Conservation (phyloP, 495 filamentous ascomycete species). For the Hyaloscypha finlandica region DNA sequence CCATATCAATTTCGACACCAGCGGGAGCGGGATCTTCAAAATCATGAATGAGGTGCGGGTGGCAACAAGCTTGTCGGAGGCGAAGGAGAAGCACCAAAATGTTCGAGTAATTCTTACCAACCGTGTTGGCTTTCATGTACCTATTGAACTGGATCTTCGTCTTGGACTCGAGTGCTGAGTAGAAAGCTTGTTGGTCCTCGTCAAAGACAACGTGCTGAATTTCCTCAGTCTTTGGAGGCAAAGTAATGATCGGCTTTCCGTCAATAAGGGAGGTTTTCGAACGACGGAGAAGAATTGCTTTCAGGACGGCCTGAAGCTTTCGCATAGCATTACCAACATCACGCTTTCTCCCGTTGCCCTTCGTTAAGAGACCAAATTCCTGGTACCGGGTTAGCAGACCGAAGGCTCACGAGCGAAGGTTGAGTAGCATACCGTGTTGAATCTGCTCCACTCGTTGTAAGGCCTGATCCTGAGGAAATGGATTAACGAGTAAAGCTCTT, state of each 20-base stretch:
- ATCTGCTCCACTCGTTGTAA: slow-evolving; percentile 59
- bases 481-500: slow-evolving; percentile 81
- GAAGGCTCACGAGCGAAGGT: background rate
- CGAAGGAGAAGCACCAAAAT: slow-evolving; percentile 85
- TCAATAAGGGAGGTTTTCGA: slow-evolving; percentile 85
- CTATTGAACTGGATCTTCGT: slow-evolving; percentile 75
- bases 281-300: slow-evolving; percentile 82
- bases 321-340: slow-evolving; percentile 56
- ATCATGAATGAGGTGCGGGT: slow-evolving; percentile 86
- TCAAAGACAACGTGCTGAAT: slow-evolving; percentile 70
- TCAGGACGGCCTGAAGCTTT: slow-evolving; percentile 77
- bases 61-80: slow-evolving; percentile 89
- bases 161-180: slow-evolving; percentile 67
- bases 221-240: slow-evolving; percentile 71
- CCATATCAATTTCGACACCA: slow-evolving; percentile 44
- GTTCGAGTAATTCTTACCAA: slow-evolving; percentile 79
- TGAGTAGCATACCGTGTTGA: slow-evolving; percentile 48
- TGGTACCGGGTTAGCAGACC: slow-evolving; percentile 8
- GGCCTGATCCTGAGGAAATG: slow-evolving; percentile 80
- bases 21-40: slow-evolving; percentile 58
- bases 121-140: slow-evolving; percentile 69
- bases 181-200: slow-evolving; percentile 71
- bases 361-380: slow-evolving; percentile 38
- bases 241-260: slow-evolving; percentile 75
- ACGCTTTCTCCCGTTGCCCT: slow-evolving; percentile 35